Base-by-base conservation (phyloP, 2,329 filamentous ascomycete genomes). In the Eurotiales sp. region DNA sequence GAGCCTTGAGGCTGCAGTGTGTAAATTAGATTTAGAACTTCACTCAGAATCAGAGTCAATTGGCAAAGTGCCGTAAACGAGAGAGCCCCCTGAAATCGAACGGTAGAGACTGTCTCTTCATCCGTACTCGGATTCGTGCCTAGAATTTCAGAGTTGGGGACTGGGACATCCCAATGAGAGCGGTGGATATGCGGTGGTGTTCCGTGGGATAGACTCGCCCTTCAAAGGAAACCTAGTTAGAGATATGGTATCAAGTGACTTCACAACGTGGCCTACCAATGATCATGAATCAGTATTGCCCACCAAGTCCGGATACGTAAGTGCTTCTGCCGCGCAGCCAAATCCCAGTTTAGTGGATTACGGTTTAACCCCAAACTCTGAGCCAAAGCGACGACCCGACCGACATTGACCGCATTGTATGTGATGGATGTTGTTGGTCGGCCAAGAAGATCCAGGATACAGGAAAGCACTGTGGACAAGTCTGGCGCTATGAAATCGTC, bases 341-440 rank as follows among this genome's bases (percentile, higher is more conserved):
- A 73, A 40, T 77, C 72, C 79, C 79, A 82, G 3, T 64, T 64
- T 8, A 69, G 59, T 0, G 78, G 75, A 50, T 79, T 71, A 10
- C 76, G 73, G 53, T 82, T 80, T n/a, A 82, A 59, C 0, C 79
- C 79, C 0, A 82, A 64, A 1, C 74, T 76, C 55, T 81, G 72
- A 0, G 78, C 73, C 34, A 81, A 66, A 1, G 77, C 73, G 3
- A 81, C 69, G 0, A 77, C 74, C 0, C 72, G 69, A 0, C 77
- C 78, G 2, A 78, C 65, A 17, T 74, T 67, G 1, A 77, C 67
- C 1, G 73, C 73, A 54, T 82, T 82, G 0, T 76, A 76, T 10
- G 78, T 72, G 36, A 80, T 70, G 0, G 75, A 75, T 0, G 73
- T 77, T 2, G 73, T 75, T 0, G 80, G 79, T 1, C 79, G 69